Evolutionary conservation across 805 yeast species (phyloP).

Genomic region (Myxozyma neglecta): DNA sequence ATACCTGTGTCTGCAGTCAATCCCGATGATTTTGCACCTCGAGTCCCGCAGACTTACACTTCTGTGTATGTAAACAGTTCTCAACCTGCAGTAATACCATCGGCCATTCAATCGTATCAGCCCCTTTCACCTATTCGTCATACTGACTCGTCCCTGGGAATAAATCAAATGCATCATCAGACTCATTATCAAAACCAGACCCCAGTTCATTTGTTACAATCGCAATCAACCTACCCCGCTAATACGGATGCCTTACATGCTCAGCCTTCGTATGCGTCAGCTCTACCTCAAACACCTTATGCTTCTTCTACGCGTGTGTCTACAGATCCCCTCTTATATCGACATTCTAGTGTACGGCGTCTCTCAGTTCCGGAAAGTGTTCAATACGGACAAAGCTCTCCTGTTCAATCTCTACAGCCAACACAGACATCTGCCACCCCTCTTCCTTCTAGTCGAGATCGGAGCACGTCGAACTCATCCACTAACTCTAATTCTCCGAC

Average conservation of each 20-base stretch:
- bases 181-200: background rate
- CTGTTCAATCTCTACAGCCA: background rate
- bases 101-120: background rate
- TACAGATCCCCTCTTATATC: slow-evolving; percentile 19
- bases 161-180: background rate
- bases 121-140: background rate
- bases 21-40: slow-evolving; percentile 4
- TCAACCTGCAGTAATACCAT: background rate
- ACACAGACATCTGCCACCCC: background rate
- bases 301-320: background rate
- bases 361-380: slow-evolving; percentile 7
- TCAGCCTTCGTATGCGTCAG: background rate
- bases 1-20: slow-evolving; percentile 36
- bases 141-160: background rate
- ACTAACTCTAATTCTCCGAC: slow-evolving; percentile 1
- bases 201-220: background rate
- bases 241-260: background rate
- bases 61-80: background rate
- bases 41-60: background rate
- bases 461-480: slow-evolving; percentile 2
- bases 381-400: background rate
- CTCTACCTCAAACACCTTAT: background rate
- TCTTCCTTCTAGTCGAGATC: background rate
- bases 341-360: slow-evolving; percentile 17
- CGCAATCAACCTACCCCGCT: background rate